phyloP scores from a whole-genome alignment of 495 filamentous ascomycete genomes.

The Hypoxylon fragiforme region DNA sequence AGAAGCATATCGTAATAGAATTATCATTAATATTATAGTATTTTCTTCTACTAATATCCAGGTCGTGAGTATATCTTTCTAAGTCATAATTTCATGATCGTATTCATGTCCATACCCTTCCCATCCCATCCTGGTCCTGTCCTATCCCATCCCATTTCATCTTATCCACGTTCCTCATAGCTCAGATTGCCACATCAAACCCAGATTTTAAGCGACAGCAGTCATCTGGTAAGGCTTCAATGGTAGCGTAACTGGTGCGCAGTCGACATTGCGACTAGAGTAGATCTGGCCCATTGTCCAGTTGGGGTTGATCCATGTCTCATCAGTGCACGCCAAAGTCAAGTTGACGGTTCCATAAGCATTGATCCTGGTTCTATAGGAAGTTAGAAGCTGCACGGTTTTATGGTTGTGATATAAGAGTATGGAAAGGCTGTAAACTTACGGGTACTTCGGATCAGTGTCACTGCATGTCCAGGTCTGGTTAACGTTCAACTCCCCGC shows the following conservation, averaged over 20 bases:
- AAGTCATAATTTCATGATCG: not conserved
- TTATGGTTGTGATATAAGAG: too few relatives aligned
- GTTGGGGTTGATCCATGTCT: constrained; percentile 43
- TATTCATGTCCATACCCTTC: not conserved
- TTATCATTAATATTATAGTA: not conserved
- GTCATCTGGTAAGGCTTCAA: constrained; percentile 40
- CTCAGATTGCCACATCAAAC: too few relatives aligned
- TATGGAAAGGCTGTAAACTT: constrained; percentile 16
- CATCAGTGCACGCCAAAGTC: constrained; percentile 41
- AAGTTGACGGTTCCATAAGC: constrained; percentile 40
- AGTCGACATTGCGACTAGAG: constrained; percentile 40
- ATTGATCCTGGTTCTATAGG: constrained; percentile 41
- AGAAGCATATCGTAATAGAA: too few relatives aligned
- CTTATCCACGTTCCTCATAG: too few relatives aligned
- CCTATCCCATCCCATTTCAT: not conserved
- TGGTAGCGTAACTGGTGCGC: constrained; percentile 33
- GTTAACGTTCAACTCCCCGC: constrained; percentile 41
- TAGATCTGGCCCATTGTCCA: constrained; percentile 49
- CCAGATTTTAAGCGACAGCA: constrained; percentile 44
- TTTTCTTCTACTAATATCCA: not conserved
- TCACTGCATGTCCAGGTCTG: constrained; percentile 50
- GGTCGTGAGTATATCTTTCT: not conserved
- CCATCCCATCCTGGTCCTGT: not conserved
- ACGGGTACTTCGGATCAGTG: constrained; percentile 43
- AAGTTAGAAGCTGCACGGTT: constrained; percentile 6